Evolutionary conservation across 352 stramenopile species (phyloP), one percentile per base, ranked within the genome.

Genomic region (Halophytophthora polymorphica): DNA sequence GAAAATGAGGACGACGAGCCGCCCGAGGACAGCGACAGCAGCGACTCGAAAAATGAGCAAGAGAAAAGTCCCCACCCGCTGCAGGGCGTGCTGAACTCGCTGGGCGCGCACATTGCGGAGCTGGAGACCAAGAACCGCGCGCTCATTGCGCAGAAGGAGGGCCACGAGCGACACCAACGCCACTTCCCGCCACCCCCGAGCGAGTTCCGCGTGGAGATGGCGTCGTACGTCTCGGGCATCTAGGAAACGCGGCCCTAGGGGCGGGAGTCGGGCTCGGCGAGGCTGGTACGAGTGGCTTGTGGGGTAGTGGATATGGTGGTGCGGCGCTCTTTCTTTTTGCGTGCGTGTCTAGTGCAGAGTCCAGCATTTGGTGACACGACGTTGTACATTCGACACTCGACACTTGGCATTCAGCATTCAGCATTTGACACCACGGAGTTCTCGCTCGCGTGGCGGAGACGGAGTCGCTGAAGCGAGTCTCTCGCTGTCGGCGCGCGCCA

Each of bases 101-200:
- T 82, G 35, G 61, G 85, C 18, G 58, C 31, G 6, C 65, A 72
- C 19, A 71, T 84, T 23, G 46, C 38, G 13, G 53, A 76, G 17
- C 64, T 90, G 12, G 61, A 86, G 51, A 47, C 61, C 13, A 66
- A 72, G 33, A 72, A 73, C 12, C 63, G 64, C 19, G 43, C 67
- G 12, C 61, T 82, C 12, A 71, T 84, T 37, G 66, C 86, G 52
- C 61, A 63, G 18, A 75, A 84, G 45, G 73, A 80, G 53, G 71
- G 83, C 38, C 77, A 71, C 7, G 61, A 83, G 25, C 69, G 60
- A 56, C 51, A 45, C 15, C 49, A 67, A 38, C 38, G 18, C 40
- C 48, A 49, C 19, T 50, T 61, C 50, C 23, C n/a, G n/a, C 22
- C 44, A 22, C 41, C 19, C 21, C 42, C 50, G 35, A 67, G 61